Evolutionary conservation across 2,329 filamentous ascomycete species (phyloP).

Genomic region (Clonostachys solani): DNA sequence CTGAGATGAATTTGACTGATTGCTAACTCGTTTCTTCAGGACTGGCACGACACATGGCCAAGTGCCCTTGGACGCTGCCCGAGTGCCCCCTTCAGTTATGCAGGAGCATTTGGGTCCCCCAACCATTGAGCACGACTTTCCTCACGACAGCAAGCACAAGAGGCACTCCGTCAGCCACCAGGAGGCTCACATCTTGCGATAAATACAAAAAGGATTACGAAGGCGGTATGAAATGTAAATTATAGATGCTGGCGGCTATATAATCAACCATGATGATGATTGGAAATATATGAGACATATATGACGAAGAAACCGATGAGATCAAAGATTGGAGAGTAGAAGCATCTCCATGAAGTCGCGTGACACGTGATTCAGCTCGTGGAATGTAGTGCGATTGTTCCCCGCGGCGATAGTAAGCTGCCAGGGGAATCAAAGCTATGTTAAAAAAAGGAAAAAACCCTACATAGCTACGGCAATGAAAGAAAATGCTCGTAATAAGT

Average conservation of each 20-base stretch:
- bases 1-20: background rate
- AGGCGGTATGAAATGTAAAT: no score
- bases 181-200: constrained; percentile 17
- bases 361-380: no score
- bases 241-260: background rate
- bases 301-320: no score
- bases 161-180: constrained; percentile 17
- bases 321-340: no score
- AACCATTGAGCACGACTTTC: constrained; percentile 20
- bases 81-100: constrained; percentile 16
- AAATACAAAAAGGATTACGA: background rate
- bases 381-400: no score
- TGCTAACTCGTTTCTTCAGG: background rate
- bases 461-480: no score
- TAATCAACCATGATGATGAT: background rate
- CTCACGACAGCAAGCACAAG: constrained; percentile 18
- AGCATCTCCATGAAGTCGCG: no score
- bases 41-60: background rate
- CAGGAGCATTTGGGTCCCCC: constrained; percentile 15
- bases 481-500: no score
- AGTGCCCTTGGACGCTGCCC: constrained; percentile 10
- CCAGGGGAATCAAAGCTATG: no score
- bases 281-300: no score
- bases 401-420: no score
- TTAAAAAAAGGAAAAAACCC: no score